Percentiles rank a stretch among this genome's conserved stretches.
These are phyloP conservation scores for Borovskyia barvae DNA, from an alignment of 208 protist genomes.

Conservation along the genomic window DNA sequence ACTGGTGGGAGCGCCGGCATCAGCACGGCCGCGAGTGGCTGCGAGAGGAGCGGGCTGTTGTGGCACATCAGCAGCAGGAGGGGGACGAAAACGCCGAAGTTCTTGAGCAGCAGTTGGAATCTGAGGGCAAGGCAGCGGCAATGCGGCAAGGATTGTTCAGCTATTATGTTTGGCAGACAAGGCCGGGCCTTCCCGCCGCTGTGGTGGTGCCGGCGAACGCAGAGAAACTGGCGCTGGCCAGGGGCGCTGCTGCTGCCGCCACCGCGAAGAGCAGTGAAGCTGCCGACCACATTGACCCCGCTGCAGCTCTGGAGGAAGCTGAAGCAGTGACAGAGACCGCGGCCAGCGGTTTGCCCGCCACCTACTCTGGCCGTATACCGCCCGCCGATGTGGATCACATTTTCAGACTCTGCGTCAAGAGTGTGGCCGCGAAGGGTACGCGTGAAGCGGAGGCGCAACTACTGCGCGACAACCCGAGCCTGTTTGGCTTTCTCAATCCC, in stretches of 20 bases:
- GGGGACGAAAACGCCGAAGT: background rate
- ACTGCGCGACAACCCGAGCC: constrained; percentile 63
- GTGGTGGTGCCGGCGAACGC: constrained; percentile 11
- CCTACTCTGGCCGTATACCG: constrained; percentile 72
- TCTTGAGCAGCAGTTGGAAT: background rate
- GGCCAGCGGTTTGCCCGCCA: constrained; percentile 12
- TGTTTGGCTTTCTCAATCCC: constrained; percentile 82
- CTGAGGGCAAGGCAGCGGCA: constrained; percentile 7
- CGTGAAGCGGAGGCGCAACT: constrained; percentile 75
- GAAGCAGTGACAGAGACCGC: background rate
- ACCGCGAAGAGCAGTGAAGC: background rate
- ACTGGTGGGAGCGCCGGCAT: constrained; percentile 66
- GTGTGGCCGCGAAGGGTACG: constrained; percentile 53
- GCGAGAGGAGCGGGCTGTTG: constrained; percentile 56
- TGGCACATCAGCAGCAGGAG: constrained; percentile 8
- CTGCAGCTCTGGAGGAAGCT: constrained; percentile 4
- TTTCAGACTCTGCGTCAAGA: constrained; percentile 53
- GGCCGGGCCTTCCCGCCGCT: constrained; percentile 5
- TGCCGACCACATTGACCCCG: background rate
- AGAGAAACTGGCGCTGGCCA: constrained; percentile 7
- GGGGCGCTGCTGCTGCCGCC: background rate
- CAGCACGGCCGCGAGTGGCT: constrained; percentile 55
- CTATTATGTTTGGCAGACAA: constrained; percentile 33
- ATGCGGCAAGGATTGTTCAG: constrained; percentile 27
- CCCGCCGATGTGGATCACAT: constrained; percentile 63